phyloP scores from a whole-genome alignment of 352 stramenopile genomes.

The Phytophthora brassicae region DNA sequence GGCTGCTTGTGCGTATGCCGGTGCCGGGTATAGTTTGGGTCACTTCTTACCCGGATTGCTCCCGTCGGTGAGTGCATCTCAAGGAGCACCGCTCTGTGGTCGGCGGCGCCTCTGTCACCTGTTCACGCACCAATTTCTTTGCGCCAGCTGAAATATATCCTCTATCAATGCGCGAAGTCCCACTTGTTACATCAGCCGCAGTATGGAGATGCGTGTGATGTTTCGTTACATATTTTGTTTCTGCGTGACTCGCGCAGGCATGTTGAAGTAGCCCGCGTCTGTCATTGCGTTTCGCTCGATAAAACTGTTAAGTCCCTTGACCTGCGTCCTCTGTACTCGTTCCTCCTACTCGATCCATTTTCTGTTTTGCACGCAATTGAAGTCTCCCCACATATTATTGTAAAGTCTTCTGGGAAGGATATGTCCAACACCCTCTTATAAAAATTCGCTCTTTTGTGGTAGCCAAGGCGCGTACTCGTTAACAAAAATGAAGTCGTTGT shows the following conservation, averaged over 20 bases:
- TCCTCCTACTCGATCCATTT: not conserved
- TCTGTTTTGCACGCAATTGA: not conserved
- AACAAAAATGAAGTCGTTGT: not conserved
- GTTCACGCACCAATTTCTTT: not conserved
- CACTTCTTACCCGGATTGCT: no score
- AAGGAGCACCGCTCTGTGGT: not conserved
- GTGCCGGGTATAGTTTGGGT: no score
- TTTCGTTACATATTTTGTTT: not conserved
- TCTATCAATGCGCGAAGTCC: not conserved
- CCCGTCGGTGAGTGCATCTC: no score
- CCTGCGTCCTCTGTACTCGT: not conserved
- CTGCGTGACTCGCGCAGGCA: not conserved
- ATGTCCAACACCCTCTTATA: not conserved
- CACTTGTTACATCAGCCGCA: not conserved
- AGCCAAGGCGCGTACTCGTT: constrained; percentile 4
- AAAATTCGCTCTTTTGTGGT: not conserved
- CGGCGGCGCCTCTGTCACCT: not conserved
- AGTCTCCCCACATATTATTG: constrained; percentile 1
- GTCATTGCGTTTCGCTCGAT: not conserved
- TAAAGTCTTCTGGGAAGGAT: not conserved
- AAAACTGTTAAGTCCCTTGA: not conserved
- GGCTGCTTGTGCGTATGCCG: no score
- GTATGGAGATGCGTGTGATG: constrained; percentile 1
- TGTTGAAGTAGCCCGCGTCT: constrained; percentile 1
- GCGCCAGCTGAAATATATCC: not conserved